Evolutionary conservation across 257 asterid species (phyloP), one percentile per base, ranked within the genome.

Genomic region (Solanum chiquidenum): DNA sequence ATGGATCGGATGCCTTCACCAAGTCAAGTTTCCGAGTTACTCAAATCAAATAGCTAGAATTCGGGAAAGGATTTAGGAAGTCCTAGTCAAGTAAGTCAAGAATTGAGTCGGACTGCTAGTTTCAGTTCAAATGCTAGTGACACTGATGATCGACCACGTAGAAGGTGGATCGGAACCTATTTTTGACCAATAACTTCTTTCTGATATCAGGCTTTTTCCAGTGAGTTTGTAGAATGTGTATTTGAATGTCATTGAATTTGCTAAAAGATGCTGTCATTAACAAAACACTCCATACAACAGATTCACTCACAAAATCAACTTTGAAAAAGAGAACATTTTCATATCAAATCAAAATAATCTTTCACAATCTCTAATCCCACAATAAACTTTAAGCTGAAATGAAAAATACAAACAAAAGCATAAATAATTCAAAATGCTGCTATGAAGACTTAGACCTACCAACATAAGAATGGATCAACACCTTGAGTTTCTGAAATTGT

Each of bases 81-180:
- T 89, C 86, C 90, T 89, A 79, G 72, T 72, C 88, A 86, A 86
- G 85, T 29, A 80, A 92, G 91, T 90, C 95, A 90, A 89, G 89
- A 94, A 90, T 91, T 94, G 88, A 96, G 98, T 89, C 94, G 90
- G 89, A 93, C 91, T 66, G 87, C 94, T 44, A 95, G 98, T 92
- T 76, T 92, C 91, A 93, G 96, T 88, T 96, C 99, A 66, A 93
- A 88, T 90, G 89, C 94, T 69, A 95, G 98, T 87, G 98, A 94
- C 79, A 58, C 86, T 38, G 98, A 94, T 38, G 98, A 94, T 86
- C 90, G 89, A 87, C 95, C 95, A 33, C 98, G 89, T 86, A 96
- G 89, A 90, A 95, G 91, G 94, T 87, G 55, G 2, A 46, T 46
- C 18, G 20, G 6, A 5, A 46, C 55, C 55, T 13, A 49, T 14